Evolutionary conservation across 352 stramenopile species (phyloP).

Genomic region (Pythium insidiosum): DNA sequence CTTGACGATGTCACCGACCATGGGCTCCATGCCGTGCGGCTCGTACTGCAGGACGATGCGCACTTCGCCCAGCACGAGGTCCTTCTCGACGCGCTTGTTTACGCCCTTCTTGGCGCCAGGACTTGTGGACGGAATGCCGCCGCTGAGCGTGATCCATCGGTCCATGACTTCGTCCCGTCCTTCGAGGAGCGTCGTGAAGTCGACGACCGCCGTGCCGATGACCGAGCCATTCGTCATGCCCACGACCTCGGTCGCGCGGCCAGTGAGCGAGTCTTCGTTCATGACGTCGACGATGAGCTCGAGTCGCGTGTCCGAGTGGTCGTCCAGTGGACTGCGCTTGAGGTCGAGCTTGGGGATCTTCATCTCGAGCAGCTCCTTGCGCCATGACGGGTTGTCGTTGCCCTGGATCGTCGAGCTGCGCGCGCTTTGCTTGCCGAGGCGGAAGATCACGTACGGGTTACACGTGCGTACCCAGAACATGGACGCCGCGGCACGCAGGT

Average conservation of each 20-base stretch:
- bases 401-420: constrained; percentile 60
- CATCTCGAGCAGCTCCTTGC: constrained; percentile 61
- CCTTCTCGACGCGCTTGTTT: constrained; percentile 35
- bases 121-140: constrained; percentile 18
- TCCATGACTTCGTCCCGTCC: constrained; percentile 77
- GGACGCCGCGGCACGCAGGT: constrained; percentile 56
- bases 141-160: constrained; percentile 64
- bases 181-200: constrained; percentile 65
- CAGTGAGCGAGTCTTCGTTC: constrained; percentile 76
- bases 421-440: constrained; percentile 54
- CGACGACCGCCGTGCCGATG: constrained; percentile 57
- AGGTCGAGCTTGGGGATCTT: constrained; percentile 66
- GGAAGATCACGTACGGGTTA: constrained; percentile 83
- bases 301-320: constrained; percentile 66
- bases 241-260: constrained; percentile 69
- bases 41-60: constrained; percentile 76
- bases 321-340: constrained; percentile 37
- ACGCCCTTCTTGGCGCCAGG: constrained; percentile 10
- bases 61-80: constrained; percentile 60
- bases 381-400: constrained; percentile 75
- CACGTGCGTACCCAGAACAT: constrained; percentile 82
- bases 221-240: constrained; percentile 70
- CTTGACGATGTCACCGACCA: constrained; percentile 64
- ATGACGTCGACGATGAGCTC: constrained; percentile 75
- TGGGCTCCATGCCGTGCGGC: constrained; percentile 66